Evolutionary conservation across 371 early-diverging fungal genomes (phyloP).

Genomic region (Mucor lusitanicus): DNA sequence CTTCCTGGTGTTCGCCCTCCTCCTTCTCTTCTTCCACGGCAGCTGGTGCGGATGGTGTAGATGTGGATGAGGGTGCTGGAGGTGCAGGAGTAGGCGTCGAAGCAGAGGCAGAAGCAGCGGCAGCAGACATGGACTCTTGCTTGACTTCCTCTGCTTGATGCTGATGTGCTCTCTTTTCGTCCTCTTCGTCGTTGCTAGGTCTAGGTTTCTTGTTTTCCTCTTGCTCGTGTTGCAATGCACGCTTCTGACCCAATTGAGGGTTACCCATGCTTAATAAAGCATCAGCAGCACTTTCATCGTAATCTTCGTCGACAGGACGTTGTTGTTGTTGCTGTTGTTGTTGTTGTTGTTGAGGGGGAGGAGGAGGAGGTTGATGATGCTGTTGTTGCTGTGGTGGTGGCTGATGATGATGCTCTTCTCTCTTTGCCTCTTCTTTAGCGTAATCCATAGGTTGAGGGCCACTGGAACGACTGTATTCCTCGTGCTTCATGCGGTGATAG

Average conservation of each 20-base stretch:
- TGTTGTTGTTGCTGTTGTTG: not conserved
- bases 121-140: not conserved
- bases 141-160: not conserved
- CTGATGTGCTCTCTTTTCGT: not conserved
- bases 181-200: conserved; percentile 1
- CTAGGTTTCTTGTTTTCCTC: conserved; percentile 21
- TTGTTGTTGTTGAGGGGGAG: not conserved
- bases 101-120: not conserved
- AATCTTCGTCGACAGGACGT: conserved; percentile 17
- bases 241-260: conserved; percentile 27
- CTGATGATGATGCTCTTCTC: not conserved
- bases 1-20: conserved; percentile 8
- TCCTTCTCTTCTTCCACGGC: conserved; percentile 5
- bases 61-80: not conserved
- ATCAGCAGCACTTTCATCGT: conserved; percentile 38
- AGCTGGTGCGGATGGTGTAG: not conserved
- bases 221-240: conserved; percentile 11
- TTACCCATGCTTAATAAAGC: conserved; percentile 34
- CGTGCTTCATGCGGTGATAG: conserved; percentile 12
- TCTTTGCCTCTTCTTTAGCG: not conserved
- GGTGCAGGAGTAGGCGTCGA: not conserved
- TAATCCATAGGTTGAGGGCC: conserved; percentile 2
- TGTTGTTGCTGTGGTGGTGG: conserved; percentile 2
- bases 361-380: conserved; percentile 2
- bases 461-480: conserved; percentile 2